Conservation (phyloP, 129 eudicot species). For the Flaveria sonorensis region DNA sequence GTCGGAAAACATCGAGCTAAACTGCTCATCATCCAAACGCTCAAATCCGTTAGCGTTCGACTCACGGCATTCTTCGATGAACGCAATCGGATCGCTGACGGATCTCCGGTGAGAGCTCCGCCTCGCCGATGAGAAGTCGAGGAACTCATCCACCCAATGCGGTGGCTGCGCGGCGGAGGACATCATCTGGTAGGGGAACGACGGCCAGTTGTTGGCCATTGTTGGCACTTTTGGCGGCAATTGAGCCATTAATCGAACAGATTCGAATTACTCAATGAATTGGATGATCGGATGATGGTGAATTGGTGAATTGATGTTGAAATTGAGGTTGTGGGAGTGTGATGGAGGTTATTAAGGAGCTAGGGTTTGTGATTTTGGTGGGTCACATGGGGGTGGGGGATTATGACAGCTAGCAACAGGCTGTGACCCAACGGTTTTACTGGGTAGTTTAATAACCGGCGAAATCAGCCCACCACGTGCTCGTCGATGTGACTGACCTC, state of each 20-base stretch:
- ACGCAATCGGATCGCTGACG: constrained; percentile 84
- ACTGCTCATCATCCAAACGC: constrained; percentile 77
- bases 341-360: neutral
- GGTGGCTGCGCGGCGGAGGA: constrained; percentile 55
- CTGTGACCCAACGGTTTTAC: constrained; percentile 47
- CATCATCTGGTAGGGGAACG: constrained; percentile 60
- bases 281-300: too few species aligned
- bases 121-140: constrained; percentile 65
- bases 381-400: constrained; percentile 66
- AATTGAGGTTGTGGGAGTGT: too few species aligned
- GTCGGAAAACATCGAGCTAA: constrained; percentile 78
- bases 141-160: constrained; percentile 86
- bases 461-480: constrained; percentile 92
- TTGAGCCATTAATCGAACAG: constrained; percentile 54
- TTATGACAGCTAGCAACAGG: constrained; percentile 42
- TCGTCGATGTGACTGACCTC: constrained; percentile 41
- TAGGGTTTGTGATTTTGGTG: constrained; percentile 37
- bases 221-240: constrained; percentile 83
- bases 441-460: constrained; percentile 52
- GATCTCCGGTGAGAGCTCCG: constrained; percentile 75
- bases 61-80: constrained; percentile 48
- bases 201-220: constrained; percentile 76
- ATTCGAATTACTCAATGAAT: neutral
- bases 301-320: too few species aligned
- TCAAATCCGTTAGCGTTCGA: constrained; percentile 50